Percentiles rank a stretch among this genome's conserved stretches.
phyloP scores from a whole-genome alignment of 2,329 filamentous ascomycete genomes.

The Aureobasidium sp. region DNA sequence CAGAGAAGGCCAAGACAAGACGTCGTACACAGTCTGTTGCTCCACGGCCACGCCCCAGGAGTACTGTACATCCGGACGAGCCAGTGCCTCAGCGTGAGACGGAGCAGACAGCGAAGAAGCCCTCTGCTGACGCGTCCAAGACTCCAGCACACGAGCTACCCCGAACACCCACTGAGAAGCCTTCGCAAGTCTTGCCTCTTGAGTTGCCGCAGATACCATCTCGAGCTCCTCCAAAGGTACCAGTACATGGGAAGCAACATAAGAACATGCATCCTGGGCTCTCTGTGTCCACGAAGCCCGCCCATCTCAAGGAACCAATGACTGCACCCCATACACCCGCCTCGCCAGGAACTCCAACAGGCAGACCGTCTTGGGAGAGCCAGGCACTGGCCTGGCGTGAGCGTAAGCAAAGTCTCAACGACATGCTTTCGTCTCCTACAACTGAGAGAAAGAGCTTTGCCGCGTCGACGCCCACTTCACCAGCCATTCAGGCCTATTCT shows the following conservation, averaged over 20 bases:
- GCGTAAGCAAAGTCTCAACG: slow-evolving; percentile 22
- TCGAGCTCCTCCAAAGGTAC: background rate
- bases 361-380: slow-evolving; percentile 23
- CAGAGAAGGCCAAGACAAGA: slow-evolving; percentile 3
- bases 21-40: slow-evolving; percentile 13
- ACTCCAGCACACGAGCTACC: background rate
- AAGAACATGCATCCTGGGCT: background rate
- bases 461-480: background rate
- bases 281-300: background rate
- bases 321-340: slow-evolving; percentile 2
- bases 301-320: background rate
- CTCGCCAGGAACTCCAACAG: background rate
- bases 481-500: background rate
- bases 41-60: background rate
- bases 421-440: slow-evolving; percentile 4
- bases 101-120: background rate
- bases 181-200: background rate
- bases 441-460: background rate
- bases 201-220: background rate
- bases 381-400: slow-evolving; percentile 27
- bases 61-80: background rate
- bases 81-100: background rate
- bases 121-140: background rate
- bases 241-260: background rate
- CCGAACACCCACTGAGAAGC: background rate